Percentiles rank a stretch among this genome's conserved stretches.
phyloP scores from a whole-genome alignment of 2,329 filamentous ascomycete species.

The Akanthomyces lecanii region DNA sequence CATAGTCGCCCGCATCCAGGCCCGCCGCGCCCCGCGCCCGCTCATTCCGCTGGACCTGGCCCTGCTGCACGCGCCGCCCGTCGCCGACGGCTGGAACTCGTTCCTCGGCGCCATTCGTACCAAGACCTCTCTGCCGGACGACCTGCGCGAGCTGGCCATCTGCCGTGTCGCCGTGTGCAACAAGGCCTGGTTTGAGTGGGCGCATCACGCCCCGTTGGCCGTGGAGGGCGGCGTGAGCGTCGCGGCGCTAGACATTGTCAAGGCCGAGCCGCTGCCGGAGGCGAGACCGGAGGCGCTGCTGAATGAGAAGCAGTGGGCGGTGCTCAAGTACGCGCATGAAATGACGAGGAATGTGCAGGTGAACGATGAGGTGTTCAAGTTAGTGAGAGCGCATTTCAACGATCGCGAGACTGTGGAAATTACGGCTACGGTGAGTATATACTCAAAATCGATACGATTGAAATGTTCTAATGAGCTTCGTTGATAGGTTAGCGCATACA shows the following conservation, averaged over 20 bases:
- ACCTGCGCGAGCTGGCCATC: conserved; percentile 73
- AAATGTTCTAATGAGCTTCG: conserved; percentile 20
- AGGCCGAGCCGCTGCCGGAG: conserved; percentile 27
- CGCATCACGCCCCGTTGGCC: conserved; percentile 67
- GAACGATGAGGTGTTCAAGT: conserved; percentile 61
- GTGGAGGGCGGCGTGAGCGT: conserved; percentile 53
- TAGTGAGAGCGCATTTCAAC: conserved; percentile 56
- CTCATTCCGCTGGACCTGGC: conserved; percentile 72
- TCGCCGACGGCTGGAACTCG: conserved; percentile 72
- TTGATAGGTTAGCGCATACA: conserved; percentile 63
- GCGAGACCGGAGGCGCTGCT: conserved; percentile 38
- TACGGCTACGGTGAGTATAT: conserved; percentile 60
- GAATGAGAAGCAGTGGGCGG: conserved; percentile 60
- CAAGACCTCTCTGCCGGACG: conserved; percentile 44
- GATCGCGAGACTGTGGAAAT: conserved; percentile 77
- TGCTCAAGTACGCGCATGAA: conserved; percentile 71
- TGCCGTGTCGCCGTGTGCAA: conserved; percentile 78
- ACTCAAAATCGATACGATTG: not conserved
- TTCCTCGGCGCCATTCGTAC: conserved; percentile 63
- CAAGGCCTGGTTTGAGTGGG: conserved; percentile 81
- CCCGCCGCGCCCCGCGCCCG: conserved; percentile 63
- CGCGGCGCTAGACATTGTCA: conserved; percentile 44
- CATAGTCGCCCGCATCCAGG: conserved; percentile 60
- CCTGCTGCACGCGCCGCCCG: conserved; percentile 67
- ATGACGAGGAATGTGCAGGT: conserved; percentile 76